Evolutionary conservation across 164 flowering plant genomes (phyloP), one percentile per base, ranked within the genome.

Genomic region (Platanus orientalis): DNA sequence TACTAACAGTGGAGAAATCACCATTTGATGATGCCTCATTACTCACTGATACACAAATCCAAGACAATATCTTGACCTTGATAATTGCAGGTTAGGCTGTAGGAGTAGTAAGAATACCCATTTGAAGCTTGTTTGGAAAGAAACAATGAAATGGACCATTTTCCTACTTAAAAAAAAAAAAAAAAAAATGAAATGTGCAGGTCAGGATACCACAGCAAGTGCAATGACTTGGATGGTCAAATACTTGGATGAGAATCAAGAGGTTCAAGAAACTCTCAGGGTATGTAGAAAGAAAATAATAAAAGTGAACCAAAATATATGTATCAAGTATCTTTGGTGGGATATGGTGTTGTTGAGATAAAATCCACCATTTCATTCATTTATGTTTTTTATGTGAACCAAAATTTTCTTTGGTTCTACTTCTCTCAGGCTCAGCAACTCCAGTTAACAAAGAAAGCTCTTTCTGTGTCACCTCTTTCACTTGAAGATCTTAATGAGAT

Each of bases 201-300:
- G 90, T 56, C 90, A 88, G 36, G 84, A 78, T 34, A 84, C 95
- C 10, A 84, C 91, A 44, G 89, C 95, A 49, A 83, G 84, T 73
- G 89, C 90, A 32, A 81, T 88, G 30, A 73, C 88, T 54, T 88
- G 95, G 95, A 83, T 81, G 80, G 86, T 88, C 21, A 88, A 88
- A 73, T 88, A 81, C 78, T 64, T 85, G 56, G 81, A 78, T 61
- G 95, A 88, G 59, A 84, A 88, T 56, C 72, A 64, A 71, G 72
- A 75, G 14, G 80, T 74, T 23, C 80, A 80, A 25, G 71, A 79
- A 5, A 60, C 30, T 25, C 73, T 88, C 1, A 73, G 73, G 69
- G 95, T 85, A 61, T 70, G 69, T 34, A 0, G 25, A 50, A 25
- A 23, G 12, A 14, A 36, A 36, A 36, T 10, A 14, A 36, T 36